Evolutionary conservation across 371 early-diverging fungal genomes (phyloP).

Genomic region (Parasitella parasitica): DNA sequence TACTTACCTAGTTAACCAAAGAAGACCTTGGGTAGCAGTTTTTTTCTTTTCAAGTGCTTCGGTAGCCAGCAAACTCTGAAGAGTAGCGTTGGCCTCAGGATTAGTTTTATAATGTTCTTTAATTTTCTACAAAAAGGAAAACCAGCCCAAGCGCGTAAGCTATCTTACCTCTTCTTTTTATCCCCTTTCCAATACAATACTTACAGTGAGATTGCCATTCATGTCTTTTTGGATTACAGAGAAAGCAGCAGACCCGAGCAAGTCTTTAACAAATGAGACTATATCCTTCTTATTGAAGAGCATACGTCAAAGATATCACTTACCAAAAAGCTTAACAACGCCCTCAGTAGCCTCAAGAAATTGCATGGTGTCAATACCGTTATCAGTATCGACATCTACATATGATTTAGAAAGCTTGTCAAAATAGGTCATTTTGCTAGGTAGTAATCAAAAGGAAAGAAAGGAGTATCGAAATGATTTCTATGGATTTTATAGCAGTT

Average conservation of each 20-base stretch:
- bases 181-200: neutral
- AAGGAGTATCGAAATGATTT: neutral
- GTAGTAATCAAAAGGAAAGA: neutral
- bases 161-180: neutral
- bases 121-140: conserved; percentile 68
- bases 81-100: conserved; percentile 70
- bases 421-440: conserved; percentile 59
- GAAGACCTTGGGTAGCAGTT: conserved; percentile 85
- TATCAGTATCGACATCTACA: conserved; percentile 66
- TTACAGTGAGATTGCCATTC: conserved; percentile 85
- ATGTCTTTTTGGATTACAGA: conserved; percentile 85
- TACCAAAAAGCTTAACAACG: conserved; percentile 85
- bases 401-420: conserved; percentile 67
- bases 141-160: neutral
- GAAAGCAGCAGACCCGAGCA: conserved; percentile 78
- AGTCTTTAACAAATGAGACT: conserved; percentile 57
- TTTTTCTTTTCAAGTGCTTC: conserved; percentile 80
- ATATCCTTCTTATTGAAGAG: too few relatives aligned
- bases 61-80: conserved; percentile 74
- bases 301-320: conserved; percentile 1
- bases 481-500: neutral
- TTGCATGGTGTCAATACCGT: conserved; percentile 77
- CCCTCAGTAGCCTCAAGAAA: conserved; percentile 88
- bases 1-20: conserved; percentile 89
- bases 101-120: conserved; percentile 68